Evolutionary conservation across 495 filamentous ascomycete species (phyloP).

Genomic region (Bathelium albidoporum): DNA sequence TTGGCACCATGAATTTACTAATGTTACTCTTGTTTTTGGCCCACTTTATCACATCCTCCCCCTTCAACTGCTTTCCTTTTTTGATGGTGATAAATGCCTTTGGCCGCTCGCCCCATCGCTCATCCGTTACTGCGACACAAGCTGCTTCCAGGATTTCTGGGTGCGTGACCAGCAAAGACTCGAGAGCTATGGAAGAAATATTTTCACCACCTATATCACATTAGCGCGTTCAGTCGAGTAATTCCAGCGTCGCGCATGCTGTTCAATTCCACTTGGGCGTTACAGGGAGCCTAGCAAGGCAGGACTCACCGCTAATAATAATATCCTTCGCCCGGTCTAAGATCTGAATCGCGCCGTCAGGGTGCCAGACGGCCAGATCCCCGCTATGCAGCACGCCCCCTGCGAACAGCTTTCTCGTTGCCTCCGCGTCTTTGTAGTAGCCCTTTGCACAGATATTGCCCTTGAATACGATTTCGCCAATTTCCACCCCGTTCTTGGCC

Average conservation of each 20-base stretch:
- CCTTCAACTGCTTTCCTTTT: conserved; percentile 45
- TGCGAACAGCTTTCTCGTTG: conserved; percentile 76
- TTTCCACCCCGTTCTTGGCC: conserved; percentile 67
- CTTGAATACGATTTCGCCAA: conserved; percentile 83
- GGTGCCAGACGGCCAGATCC: conserved; percentile 85
- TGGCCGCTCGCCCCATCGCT: conserved; percentile 88
- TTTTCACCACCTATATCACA: conserved; percentile 71
- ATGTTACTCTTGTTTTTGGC: conserved; percentile 68
- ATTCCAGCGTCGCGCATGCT: too few relatives aligned
- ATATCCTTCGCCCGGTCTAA: conserved; percentile 94
- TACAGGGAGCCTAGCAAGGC: background rate
- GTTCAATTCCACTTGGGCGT: too few relatives aligned
- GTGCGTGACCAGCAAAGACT: conserved; percentile 84
- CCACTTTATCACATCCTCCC: conserved; percentile 74
- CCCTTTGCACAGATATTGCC: conserved; percentile 90
- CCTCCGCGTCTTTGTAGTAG: conserved; percentile 83
- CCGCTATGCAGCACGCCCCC: conserved; percentile 84
- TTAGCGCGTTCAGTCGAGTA: background rate
- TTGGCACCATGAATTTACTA: conserved; percentile 89
- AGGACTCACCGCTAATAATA: conserved; percentile 77
- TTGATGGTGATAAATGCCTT: conserved; percentile 88
- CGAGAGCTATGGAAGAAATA: conserved; percentile 86
- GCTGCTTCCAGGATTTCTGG: conserved; percentile 83
- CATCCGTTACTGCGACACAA: conserved; percentile 80
- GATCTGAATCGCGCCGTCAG: conserved; percentile 83